A percentile compares a stretch with the other conserved stretches of the same genome.
phyloP scores from a whole-genome alignment of 2,329 filamentous ascomycete genomes.

The Trichoderma sp. region DNA sequence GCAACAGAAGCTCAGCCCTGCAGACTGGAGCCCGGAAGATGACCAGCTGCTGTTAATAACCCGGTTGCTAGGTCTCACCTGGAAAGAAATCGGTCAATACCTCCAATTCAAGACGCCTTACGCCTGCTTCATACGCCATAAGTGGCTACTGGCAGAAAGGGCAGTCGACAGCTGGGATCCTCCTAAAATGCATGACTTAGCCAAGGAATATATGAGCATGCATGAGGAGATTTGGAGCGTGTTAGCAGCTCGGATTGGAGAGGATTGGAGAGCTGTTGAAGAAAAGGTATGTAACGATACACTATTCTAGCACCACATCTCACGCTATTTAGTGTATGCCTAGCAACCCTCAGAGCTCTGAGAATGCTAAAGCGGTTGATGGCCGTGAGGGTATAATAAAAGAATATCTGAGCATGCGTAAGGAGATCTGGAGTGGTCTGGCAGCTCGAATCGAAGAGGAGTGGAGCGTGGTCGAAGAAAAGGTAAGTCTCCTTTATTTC shows the following conservation, averaged over 20 bases:
- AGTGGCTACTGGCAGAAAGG: not conserved
- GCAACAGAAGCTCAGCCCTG: not conserved
- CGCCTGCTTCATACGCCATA: not conserved
- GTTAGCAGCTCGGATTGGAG: not conserved
- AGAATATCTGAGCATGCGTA: not conserved
- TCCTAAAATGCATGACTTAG: not conserved
- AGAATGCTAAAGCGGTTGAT: not conserved
- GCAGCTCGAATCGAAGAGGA: not conserved
- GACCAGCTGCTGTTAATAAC: not conserved
- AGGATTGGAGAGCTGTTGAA: not conserved
- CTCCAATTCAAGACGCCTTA: not conserved
- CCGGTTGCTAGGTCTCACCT: not conserved
- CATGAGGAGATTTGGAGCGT: not conserved
- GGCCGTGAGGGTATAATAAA: not conserved
- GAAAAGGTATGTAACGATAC: not conserved
- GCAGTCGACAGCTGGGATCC: not conserved
- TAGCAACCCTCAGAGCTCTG: not conserved
- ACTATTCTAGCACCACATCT: not conserved
- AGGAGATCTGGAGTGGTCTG: not conserved
- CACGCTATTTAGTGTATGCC: not conserved
- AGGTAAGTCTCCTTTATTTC: not conserved
- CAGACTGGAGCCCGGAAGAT: not conserved
- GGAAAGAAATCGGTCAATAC: not conserved
- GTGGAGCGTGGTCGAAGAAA: not conserved
- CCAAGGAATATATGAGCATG: not conserved